Evolutionary conservation across 495 filamentous ascomycete species (phyloP).

Genomic region (Neurospora sp.): DNA sequence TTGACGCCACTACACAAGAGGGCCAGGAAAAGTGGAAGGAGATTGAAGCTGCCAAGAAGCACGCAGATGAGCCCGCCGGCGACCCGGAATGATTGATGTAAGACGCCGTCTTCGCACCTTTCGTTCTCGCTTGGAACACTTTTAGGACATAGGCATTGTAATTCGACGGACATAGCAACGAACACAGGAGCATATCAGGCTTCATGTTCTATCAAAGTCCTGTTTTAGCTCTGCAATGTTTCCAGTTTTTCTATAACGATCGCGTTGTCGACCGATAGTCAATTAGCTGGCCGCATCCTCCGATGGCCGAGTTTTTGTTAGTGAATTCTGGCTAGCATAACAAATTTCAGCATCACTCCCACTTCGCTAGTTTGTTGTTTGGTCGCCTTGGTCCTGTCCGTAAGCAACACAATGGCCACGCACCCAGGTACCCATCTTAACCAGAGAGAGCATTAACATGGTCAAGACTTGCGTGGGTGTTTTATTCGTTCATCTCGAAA

Average conservation of each 20-base stretch:
- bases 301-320: background rate
- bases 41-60: conserved; percentile 49
- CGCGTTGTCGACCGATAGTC: background rate
- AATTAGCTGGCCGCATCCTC: background rate
- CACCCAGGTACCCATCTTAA: background rate
- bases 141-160: background rate
- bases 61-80: conserved; percentile 16
- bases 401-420: background rate
- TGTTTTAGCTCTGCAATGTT: background rate
- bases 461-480: background rate
- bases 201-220: background rate
- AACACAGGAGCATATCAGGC: background rate
- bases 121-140: background rate
- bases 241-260: background rate
- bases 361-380: background rate
- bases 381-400: background rate
- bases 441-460: background rate
- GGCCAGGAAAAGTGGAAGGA: conserved; percentile 67
- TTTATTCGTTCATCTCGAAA: background rate
- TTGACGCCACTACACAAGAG: conserved; percentile 92
- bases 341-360: background rate
- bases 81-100: conserved; percentile 23
- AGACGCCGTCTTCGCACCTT: background rate
- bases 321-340: background rate
- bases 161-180: background rate